phyloP scores from a whole-genome alignment of 495 filamentous ascomycete species.

The Xylaria castorea region DNA sequence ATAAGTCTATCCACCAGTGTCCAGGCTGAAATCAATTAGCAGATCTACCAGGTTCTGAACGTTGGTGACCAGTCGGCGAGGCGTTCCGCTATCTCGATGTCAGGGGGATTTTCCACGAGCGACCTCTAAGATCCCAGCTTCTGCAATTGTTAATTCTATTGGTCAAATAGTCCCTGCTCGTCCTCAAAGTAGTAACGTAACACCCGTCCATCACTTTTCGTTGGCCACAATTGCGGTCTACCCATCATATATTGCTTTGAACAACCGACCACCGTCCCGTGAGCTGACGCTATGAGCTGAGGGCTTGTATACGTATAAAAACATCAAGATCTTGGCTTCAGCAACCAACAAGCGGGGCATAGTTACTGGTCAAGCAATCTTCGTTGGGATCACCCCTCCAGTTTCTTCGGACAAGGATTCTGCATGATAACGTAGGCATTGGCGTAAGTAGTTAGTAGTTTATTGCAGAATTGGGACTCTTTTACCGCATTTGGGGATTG shows the following conservation, averaged over 20 bases:
- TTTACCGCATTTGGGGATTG: slow-evolving; percentile 2
- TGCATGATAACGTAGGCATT: neutral
- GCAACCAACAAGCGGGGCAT: neutral
- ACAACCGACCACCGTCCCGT: neutral
- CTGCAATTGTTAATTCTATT: slow-evolving; percentile 9
- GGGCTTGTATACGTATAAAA: neutral
- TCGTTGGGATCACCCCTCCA: neutral
- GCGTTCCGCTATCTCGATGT: slow-evolving; percentile 13
- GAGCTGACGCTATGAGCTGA: neutral
- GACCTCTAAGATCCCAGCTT: slow-evolving; percentile 22
- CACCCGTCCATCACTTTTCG: neutral
- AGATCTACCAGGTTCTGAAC: neutral
- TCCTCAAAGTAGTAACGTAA: slow-evolving; percentile 16
- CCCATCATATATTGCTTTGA: neutral
- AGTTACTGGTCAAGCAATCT: neutral
- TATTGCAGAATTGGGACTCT: neutral
- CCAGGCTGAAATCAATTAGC: slow-evolving; percentile 3
- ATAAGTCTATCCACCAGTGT: neutral
- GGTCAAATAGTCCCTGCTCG: slow-evolving; percentile 15
- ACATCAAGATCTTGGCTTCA: neutral
- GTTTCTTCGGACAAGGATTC: slow-evolving; percentile 4
- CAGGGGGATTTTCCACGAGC: slow-evolving; percentile 7
- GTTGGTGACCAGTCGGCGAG: slow-evolving; percentile 7
- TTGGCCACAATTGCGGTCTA: neutral
- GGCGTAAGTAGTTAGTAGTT: neutral